Percentiles rank a stretch among this genome's conserved stretches.
These are phyloP conservation scores for Starmerella khaoyaiensis DNA, from an alignment of 805 yeast genomes.

Conservation along the genomic window DNA sequence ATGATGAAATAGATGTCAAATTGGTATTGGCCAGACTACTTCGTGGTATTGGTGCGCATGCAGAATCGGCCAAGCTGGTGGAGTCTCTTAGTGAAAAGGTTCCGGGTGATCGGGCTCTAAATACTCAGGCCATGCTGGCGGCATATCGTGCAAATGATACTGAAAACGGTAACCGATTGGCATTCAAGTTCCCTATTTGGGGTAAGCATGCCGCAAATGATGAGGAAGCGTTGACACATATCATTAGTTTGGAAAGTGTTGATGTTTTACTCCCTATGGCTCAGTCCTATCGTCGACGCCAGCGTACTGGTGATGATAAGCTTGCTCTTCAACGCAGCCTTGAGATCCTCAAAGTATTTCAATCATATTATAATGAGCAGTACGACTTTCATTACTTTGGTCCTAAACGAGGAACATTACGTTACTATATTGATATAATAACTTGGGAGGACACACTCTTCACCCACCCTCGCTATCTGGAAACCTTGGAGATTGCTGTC, in stretches of 20 bases:
- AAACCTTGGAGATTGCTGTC: conserved; percentile 56
- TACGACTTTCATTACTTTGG: conserved; percentile 90
- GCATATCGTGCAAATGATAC: conserved; percentile 60
- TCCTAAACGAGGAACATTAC: conserved; percentile 78
- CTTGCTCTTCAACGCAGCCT: conserved; percentile 67
- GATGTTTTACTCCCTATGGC: conserved; percentile 84
- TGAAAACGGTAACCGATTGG: conserved; percentile 59
- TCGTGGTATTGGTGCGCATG: conserved; percentile 53
- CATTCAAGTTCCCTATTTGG: conserved; percentile 45
- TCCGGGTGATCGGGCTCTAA: conserved; percentile 81
- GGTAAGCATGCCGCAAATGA: conserved; percentile 44
- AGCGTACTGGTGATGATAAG: conserved; percentile 49
- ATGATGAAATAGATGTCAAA: conserved; percentile 55
- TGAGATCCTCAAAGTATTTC: conserved; percentile 53
- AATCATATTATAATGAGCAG: conserved; percentile 69
- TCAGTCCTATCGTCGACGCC: conserved; percentile 60
- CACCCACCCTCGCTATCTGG: conserved; percentile 54
- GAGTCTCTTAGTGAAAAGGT: conserved; percentile 63
- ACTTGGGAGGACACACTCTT: conserved; percentile 72
- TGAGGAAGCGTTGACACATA: conserved; percentile 68
- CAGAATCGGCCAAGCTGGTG: conserved; percentile 52
- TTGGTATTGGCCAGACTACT: conserved; percentile 67
- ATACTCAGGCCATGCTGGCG: conserved; percentile 77
- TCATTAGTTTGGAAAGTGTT: conserved; percentile 78
- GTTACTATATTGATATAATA: conserved; percentile 65